Conservation (phyloP, 176 grass and related monocot genomes). For the Canna indica region DNA sequence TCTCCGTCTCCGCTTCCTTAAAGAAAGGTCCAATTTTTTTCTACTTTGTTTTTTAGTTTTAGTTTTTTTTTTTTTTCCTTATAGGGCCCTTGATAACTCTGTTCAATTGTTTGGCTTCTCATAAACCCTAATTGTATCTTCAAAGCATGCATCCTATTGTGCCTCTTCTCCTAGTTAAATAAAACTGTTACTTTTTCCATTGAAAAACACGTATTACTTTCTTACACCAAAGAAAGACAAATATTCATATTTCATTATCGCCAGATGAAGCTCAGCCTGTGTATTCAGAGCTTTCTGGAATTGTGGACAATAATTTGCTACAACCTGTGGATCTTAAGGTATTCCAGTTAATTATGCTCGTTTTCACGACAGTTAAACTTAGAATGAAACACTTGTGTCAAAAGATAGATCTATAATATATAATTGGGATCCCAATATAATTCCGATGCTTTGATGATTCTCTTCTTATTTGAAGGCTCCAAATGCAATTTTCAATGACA, state of each 20-base stretch:
- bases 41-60: not conserved
- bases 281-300: constrained; percentile 30
- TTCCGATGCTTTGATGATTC: no score
- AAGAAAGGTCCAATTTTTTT: not conserved
- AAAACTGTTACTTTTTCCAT: not conserved
- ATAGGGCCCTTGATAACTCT: not conserved
- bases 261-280: constrained; percentile 36
- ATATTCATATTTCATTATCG: not conserved
- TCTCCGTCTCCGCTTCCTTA: not conserved
- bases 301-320: constrained; percentile 32
- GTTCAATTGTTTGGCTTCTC: not conserved
- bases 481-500: constrained; percentile 39
- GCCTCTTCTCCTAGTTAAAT: not conserved
- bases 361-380: not conserved
- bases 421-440: no score
- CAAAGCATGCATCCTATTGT: not conserved
- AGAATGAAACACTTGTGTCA: not conserved
- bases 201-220: not conserved
- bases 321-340: constrained; percentile 14
- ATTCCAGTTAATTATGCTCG: not conserved
- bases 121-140: not conserved
- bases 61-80: not conserved
- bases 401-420: not conserved
- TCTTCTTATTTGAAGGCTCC: constrained; percentile 25
- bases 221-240: not conserved